Conservation (phyloP, 345 rosid genomes). For the Iberis pinnata region DNA sequence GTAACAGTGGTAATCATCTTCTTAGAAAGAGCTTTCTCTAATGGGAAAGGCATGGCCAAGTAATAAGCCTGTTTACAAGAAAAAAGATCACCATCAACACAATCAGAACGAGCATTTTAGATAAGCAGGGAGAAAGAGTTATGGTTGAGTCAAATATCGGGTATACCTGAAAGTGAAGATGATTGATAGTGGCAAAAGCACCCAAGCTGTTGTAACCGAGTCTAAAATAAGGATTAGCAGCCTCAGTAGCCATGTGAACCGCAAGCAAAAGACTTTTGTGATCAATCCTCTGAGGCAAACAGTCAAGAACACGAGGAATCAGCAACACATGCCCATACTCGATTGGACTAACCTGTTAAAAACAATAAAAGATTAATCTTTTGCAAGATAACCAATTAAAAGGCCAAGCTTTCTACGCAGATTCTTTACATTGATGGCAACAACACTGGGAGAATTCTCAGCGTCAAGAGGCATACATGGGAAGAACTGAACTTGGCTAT, state of each 20-base stretch:
- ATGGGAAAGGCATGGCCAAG: constrained; percentile 72
- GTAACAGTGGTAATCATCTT: constrained; percentile 40
- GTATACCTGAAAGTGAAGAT: constrained; percentile 96
- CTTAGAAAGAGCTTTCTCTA: constrained; percentile 78
- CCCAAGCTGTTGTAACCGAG: constrained; percentile 99
- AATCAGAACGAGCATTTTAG: constrained; percentile 7
- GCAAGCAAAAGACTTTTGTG: constrained; percentile 84
- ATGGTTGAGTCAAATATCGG: not conserved
- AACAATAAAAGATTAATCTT: constrained; percentile 1
- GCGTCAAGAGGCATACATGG: constrained; percentile 62
- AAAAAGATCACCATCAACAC: not conserved
- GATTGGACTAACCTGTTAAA: constrained; percentile 86
- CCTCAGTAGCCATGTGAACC: constrained; percentile 79
- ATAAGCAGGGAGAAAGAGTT: not conserved
- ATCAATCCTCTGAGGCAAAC: constrained; percentile 97
- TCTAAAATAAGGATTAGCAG: constrained; percentile 82
- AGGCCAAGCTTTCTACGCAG: not conserved
- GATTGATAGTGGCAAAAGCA: constrained; percentile 98
- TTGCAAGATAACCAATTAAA: not conserved
- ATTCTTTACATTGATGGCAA: constrained; percentile 81
- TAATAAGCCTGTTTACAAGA: constrained; percentile 68
- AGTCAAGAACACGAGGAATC: constrained; percentile 87
- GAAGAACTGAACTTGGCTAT: constrained; percentile 62
- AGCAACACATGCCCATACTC: constrained; percentile 96
- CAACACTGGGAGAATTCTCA: constrained; percentile 77